Base-by-base conservation (phyloP, 2,329 filamentous ascomycete genomes). In the Xylariaceae sp. region DNA sequence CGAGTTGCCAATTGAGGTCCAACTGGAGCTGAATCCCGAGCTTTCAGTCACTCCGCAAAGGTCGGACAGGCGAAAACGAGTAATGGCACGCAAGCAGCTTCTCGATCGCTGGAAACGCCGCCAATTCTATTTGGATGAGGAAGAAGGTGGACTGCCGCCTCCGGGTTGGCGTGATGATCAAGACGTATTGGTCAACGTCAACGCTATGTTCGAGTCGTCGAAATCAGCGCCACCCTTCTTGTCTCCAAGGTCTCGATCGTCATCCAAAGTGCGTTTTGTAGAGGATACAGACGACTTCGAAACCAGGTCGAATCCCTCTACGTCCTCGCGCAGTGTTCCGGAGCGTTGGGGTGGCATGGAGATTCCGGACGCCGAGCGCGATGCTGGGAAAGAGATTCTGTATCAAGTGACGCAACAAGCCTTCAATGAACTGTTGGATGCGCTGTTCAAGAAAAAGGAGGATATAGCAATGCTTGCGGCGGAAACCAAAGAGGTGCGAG, bases 341-440 rank as follows among this genome's bases (percentile, higher is more conserved):
- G 88, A 92, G 72, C 81, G 88, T 59, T 91, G 87, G 87, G 88
- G 87, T 53, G 88, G 88, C 15, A 87, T 90, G 72, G 88, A 91
- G 55, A 86, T 95, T 13, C 88, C 89, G 0, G 85, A 89, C 65
- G 87, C 88, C 0, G 92, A 96, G 72, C 83, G 82, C 60, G 92
- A 96, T 71, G 86, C 90, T 4, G 91, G 90, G 44, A 90, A 88
- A 66, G 91, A 97, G 70, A 88, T 97, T 3, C 77, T 97, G 1
- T 97, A 96, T 69, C 90, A 96, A 72, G 86, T 95, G 37, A 92
- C 90, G 0, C 92, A 97, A 73, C 89, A 96, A 73, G 89, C 91
- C 0, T 90, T 96, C 76, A 97, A 97, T 69, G 92, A 97, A 74
- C 78, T 97, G 1, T 82, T 99, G 0, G 90, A 97, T 69, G 82